phyloP scores from a whole-genome alignment of 2,329 filamentous ascomycete genomes.

The Domatiomyces catenatus region DNA sequence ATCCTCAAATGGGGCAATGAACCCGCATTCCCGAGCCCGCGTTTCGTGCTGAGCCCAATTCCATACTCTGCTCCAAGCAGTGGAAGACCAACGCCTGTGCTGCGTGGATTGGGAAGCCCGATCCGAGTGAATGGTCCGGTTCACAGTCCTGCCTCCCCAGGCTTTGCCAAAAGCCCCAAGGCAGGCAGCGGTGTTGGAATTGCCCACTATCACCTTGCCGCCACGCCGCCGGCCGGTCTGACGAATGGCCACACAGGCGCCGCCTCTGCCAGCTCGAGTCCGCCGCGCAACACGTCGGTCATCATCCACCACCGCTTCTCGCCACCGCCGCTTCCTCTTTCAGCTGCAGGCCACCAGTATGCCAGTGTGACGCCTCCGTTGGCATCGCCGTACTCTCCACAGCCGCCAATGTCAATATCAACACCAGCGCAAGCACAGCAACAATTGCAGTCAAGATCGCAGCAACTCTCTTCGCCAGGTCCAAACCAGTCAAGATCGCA shows the following conservation, averaged over 20 bases:
- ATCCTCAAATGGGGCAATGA: constrained; percentile 15
- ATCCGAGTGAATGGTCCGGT: not conserved
- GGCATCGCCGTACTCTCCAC: not conserved
- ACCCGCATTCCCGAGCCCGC: constrained; percentile 5
- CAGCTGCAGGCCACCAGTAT: not conserved
- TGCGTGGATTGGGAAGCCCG: not conserved
- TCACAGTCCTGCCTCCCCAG: not conserved
- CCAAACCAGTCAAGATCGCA: not conserved
- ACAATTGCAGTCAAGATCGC: not conserved
- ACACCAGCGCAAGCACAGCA: constrained; percentile 5
- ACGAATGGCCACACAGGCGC: not conserved
- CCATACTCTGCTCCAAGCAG: not conserved
- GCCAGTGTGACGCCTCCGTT: not conserved
- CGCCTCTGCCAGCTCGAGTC: not conserved
- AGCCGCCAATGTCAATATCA: constrained; percentile 8
- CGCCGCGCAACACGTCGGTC: not conserved
- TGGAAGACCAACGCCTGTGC: not conserved
- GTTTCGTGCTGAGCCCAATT: not conserved
- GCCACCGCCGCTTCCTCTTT: not conserved
- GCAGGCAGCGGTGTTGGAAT: not conserved
- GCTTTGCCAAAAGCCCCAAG: not conserved
- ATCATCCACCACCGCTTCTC: not conserved
- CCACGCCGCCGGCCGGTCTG: not conserved
- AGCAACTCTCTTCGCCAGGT: not conserved
- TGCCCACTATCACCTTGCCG: not conserved